Evolutionary conservation across 805 yeast genomes (phyloP).

Genomic region (Wickerhamiella qilinensis): DNA sequence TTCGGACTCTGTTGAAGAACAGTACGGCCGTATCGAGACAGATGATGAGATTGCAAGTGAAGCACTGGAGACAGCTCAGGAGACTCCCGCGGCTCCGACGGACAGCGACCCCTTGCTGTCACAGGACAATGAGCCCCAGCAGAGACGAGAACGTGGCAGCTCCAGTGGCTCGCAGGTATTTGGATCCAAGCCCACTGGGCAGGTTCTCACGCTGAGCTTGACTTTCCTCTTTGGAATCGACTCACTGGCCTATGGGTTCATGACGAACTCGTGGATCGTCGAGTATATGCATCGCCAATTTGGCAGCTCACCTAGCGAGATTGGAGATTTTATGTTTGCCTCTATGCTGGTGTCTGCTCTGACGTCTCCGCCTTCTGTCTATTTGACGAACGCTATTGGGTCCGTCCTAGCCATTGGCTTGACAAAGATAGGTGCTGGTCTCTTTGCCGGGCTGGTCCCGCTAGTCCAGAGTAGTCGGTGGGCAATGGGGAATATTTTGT

Average conservation of each 20-base stretch:
- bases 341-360: conserved; percentile 36
- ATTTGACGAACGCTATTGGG: conserved; percentile 48
- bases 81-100: background rate
- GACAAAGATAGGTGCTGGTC: conserved; percentile 66
- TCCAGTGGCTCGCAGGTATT: background rate
- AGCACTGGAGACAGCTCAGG: background rate
- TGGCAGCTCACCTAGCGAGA: conserved; percentile 36
- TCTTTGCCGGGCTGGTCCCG: conserved; percentile 42
- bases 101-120: no score
- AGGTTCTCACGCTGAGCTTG: conserved; percentile 6
- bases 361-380: conserved; percentile 43
- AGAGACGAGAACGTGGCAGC: no score
- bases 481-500: conserved; percentile 36
- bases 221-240: conserved; percentile 50
- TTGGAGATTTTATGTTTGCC: conserved; percentile 31
- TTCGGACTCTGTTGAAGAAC: conserved; percentile 20
- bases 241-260: conserved; percentile 76
- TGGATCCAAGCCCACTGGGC: background rate
- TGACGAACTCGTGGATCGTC: conserved; percentile 79
- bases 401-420: conserved; percentile 61
- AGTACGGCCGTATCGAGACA: background rate
- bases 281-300: conserved; percentile 56
- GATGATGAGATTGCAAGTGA: background rate
- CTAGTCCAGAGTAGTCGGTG: conserved; percentile 24
- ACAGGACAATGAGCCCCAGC: no score